Percentiles rank a stretch among this genome's conserved stretches.
Conservation (phyloP, 2,329 filamentous ascomycete genomes). For the Zymoseptoria brevis region DNA sequence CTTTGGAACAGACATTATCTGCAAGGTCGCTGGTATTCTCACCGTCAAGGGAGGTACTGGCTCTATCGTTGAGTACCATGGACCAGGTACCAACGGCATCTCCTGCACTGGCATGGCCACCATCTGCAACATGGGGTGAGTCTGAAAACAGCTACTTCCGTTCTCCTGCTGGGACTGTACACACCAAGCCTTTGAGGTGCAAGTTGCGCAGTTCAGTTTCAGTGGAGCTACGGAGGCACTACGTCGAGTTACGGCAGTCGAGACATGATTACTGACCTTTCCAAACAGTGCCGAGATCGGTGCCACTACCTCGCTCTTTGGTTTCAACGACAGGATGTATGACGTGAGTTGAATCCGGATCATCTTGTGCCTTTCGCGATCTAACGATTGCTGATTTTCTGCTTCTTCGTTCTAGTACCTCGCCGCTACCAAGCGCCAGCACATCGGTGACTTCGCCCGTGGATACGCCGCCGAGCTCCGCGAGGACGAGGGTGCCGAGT, state of each 20-base stretch:
- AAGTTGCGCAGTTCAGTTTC: neutral
- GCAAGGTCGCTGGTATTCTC: constrained; percentile 92
- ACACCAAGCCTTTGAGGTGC: neutral
- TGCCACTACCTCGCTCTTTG: constrained; percentile 90
- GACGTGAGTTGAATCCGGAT: no score
- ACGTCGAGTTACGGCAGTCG: no score
- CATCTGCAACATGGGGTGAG: constrained; percentile 47
- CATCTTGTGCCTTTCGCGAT: constrained; percentile 38
- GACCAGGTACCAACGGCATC: constrained; percentile 65
- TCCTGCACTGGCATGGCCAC: constrained; percentile 84
- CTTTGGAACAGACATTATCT: constrained; percentile 66
- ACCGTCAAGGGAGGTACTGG: constrained; percentile 98
- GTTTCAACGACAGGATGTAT: constrained; percentile 88
- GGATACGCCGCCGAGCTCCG: constrained; percentile 76
- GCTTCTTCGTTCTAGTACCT: constrained; percentile 70
- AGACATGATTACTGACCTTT: neutral
- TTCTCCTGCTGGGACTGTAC: constrained; percentile 1
- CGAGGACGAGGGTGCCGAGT: constrained; percentile 84
- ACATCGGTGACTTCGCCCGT: constrained; percentile 85
- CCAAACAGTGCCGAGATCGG: constrained; percentile 56
- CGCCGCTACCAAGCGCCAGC: constrained; percentile 75
- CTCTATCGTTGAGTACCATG: constrained; percentile 39
- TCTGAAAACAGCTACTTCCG: neutral
- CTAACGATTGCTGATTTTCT: constrained; percentile 56
- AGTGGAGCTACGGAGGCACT: neutral